Percentiles rank a stretch among this genome's conserved stretches.
These are phyloP conservation scores for Eutrema japonicum DNA, from an alignment of 345 rosid species.

Conservation along the genomic window DNA sequence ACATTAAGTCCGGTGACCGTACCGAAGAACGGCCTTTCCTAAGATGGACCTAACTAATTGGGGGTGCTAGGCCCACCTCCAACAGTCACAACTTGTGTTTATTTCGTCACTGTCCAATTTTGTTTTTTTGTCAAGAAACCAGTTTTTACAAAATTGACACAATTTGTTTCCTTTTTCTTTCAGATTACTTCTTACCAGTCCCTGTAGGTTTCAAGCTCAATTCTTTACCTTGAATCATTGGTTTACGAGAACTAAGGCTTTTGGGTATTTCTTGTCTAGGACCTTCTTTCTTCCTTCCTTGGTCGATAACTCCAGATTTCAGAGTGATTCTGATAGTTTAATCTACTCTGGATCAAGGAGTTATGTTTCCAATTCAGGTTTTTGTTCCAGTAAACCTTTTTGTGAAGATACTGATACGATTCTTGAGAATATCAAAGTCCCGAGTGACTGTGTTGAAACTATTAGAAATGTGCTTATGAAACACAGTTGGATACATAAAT, in stretches of 20 bases:
- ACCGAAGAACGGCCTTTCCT: no score
- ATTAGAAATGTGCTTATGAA: slow-evolving; percentile 38
- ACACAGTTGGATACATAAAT: slow-evolving; percentile 38
- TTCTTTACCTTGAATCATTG: slow-evolving; percentile 13
- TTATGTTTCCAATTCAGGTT: background rate
- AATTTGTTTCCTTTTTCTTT: background rate
- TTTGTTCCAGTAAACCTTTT: slow-evolving; percentile 26
- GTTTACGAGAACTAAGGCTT: slow-evolving; percentile 27
- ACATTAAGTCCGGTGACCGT: no score
- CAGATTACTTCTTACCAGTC: slow-evolving; percentile 30
- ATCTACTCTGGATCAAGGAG: background rate
- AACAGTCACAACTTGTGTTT: background rate
- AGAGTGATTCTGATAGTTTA: slow-evolving; percentile 19
- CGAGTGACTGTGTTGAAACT: slow-evolving; percentile 34
- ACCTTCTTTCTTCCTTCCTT: slow-evolving; percentile 3
- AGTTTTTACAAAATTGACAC: slow-evolving; percentile 9
- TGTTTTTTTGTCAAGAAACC: slow-evolving; percentile 3
- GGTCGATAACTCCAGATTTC: background rate
- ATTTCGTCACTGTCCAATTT: background rate
- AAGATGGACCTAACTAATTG: no score
- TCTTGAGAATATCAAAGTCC: slow-evolving; percentile 12
- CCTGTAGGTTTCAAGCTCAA: slow-evolving; percentile 41
- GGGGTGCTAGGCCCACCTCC: no score
- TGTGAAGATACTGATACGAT: slow-evolving; percentile 32
- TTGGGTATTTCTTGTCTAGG: slow-evolving; percentile 27